A percentile compares a stretch with the other conserved stretches of the same genome.
Conservation (phyloP, 208 protist species). For the Acanthamoeba triangularis region DNA sequence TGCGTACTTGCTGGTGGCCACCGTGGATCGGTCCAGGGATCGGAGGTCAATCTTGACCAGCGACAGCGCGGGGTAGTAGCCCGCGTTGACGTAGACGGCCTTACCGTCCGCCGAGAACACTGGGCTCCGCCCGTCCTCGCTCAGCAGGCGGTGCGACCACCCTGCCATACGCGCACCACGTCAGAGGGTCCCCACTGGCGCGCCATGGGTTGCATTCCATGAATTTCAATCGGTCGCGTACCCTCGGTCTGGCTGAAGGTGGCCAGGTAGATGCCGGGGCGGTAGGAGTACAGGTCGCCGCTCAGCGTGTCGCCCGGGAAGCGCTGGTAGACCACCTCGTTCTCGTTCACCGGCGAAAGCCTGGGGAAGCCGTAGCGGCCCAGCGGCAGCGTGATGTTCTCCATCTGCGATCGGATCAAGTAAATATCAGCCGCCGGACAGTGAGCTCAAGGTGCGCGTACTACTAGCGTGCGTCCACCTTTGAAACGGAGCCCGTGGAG, state of each 20-base stretch:
- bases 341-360: slow-evolving; percentile 37
- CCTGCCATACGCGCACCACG: not conserved
- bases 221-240: not conserved
- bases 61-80: not conserved
- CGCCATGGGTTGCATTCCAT: no score
- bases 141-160: not conserved
- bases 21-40: not conserved
- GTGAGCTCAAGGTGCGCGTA: not conserved
- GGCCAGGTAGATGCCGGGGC: slow-evolving; percentile 24
- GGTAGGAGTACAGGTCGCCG: not conserved
- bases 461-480: not conserved
- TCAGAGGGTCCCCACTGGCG: not conserved
- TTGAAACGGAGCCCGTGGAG: not conserved
- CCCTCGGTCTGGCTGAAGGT: not conserved
- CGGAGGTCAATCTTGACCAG: not conserved
- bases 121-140: not conserved
- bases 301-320: slow-evolving; percentile 39
- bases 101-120: not conserved
- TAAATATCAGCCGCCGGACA: not conserved
- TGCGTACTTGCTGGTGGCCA: slow-evolving; percentile 24
- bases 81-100: slow-evolving; percentile 21
- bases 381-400: not conserved
- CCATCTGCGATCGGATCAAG: not conserved
- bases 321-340: slow-evolving; percentile 35
- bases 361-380: slow-evolving; percentile 50